phyloP scores from a whole-genome alignment of 2,329 filamentous ascomycete species.

The Escovopsis weberi region DNA sequence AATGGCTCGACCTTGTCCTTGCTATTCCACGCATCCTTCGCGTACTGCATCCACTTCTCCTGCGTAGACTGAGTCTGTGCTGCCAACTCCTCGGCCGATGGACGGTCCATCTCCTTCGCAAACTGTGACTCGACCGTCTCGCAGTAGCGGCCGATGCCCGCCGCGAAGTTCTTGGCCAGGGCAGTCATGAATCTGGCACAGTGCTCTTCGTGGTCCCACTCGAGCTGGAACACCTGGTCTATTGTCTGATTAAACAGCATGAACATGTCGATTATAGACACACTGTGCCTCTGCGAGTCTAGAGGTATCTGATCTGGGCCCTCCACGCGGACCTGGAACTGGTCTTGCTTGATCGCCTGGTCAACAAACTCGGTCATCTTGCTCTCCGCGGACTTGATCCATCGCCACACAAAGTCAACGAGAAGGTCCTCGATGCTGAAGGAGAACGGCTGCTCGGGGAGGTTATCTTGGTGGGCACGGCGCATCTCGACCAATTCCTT shows the following conservation, averaged over 20 bases:
- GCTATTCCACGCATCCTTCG: conserved; percentile 82
- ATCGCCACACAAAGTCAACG: conserved; percentile 89
- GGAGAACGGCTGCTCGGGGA: conserved; percentile 61
- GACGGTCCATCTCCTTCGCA: conserved; percentile 79
- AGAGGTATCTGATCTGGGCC: conserved; percentile 46
- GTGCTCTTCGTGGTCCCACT: conserved; percentile 88
- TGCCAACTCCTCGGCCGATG: conserved; percentile 75
- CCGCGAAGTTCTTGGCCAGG: conserved; percentile 69
- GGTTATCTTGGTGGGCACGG: conserved; percentile 58
- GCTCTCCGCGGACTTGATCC: conserved; percentile 69
- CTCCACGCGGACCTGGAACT: conserved; percentile 61
- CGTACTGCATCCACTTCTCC: conserved; percentile 84
- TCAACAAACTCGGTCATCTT: conserved; percentile 77
- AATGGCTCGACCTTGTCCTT: conserved; percentile 94
- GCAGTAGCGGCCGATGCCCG: conserved; percentile 76
- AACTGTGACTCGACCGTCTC: conserved; percentile 81
- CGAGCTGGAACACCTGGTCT: conserved; percentile 69
- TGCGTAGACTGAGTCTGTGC: conserved; percentile 66
- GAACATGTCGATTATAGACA: conserved; percentile 88
- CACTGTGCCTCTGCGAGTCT: conserved; percentile 79
- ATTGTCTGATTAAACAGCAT: conserved; percentile 85
- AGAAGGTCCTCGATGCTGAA: conserved; percentile 80
- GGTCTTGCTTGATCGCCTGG: conserved; percentile 78
- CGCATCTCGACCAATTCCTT: conserved; percentile 76
- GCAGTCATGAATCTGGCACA: conserved; percentile 97